Conservation (phyloP, 2,329 filamentous ascomycete species). For the Pyrenophora graminea region DNA sequence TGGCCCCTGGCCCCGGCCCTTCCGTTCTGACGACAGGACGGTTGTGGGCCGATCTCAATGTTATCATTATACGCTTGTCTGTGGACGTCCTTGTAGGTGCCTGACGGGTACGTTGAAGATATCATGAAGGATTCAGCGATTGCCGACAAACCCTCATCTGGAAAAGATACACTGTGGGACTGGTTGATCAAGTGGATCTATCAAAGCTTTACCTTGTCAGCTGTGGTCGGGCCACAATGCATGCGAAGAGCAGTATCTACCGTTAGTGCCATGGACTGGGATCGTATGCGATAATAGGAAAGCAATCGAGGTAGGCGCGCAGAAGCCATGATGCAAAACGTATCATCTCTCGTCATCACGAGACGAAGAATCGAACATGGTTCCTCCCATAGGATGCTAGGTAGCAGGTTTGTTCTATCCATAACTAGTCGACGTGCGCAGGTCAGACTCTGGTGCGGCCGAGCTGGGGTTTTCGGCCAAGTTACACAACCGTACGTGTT, state of each 20-base stretch:
- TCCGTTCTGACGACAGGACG: constrained; percentile 2
- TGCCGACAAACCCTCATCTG: not conserved
- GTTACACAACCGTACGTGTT: constrained; percentile 8
- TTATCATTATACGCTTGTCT: not conserved
- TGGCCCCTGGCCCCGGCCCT: not conserved
- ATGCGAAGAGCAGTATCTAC: not conserved
- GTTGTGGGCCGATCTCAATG: constrained; percentile 6
- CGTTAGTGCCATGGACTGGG: not conserved
- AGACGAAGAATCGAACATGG: too few relatives aligned
- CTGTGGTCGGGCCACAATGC: not conserved
- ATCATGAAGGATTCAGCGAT: not conserved
- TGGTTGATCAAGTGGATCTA: not conserved
- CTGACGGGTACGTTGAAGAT: not conserved
- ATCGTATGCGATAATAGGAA: not conserved
- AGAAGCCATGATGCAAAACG: too few relatives aligned
- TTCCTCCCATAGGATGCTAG: too few relatives aligned
- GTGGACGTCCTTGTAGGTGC: not conserved
- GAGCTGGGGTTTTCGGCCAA: not conserved
- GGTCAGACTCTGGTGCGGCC: constrained; percentile 1
- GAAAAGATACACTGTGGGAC: not conserved
- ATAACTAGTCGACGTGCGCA: not conserved
- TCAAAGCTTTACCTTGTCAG: not conserved
- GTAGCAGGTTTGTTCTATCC: too few relatives aligned
- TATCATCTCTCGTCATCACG: too few relatives aligned
- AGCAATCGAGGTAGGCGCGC: not conserved